phyloP scores from a whole-genome alignment of 2,329 filamentous ascomycete species.

The Cryphonectria carpinicola region DNA sequence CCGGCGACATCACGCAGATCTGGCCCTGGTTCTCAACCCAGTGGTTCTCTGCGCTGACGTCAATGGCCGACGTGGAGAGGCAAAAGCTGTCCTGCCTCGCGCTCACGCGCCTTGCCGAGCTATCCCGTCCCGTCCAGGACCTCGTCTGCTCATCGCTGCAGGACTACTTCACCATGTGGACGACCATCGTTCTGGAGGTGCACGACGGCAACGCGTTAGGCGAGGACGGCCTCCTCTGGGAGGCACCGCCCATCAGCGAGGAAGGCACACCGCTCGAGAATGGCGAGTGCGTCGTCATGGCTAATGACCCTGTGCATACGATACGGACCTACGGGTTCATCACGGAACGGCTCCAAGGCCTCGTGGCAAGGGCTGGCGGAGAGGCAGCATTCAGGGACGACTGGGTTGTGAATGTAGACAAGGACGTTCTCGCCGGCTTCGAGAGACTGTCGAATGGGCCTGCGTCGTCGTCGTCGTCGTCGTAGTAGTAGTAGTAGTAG shows the following conservation, averaged over 20 bases:
- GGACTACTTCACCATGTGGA: conserved; percentile 77
- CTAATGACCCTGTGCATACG: conserved; percentile 69
- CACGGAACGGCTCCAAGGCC: conserved; percentile 60
- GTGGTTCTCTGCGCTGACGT: conserved; percentile 72
- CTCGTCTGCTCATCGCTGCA: conserved; percentile 67
- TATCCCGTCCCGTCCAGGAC: conserved; percentile 59
- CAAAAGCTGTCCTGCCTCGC: conserved; percentile 76
- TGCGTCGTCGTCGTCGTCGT: no score
- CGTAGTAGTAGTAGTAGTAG: not conserved
- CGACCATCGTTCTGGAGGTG: conserved; percentile 68
- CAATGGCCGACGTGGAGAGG: conserved; percentile 65
- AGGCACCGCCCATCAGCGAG: conserved; percentile 44
- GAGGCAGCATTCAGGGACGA: conserved; percentile 67
- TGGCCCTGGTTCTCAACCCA: conserved; percentile 64
- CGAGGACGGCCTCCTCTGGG: conserved; percentile 57
- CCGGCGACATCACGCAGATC: conserved; percentile 49
- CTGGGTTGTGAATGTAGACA: conserved; percentile 76
- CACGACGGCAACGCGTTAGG: conserved; percentile 61
- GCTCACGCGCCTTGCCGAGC: conserved; percentile 72
- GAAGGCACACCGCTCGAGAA: conserved; percentile 61
- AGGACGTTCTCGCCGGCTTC: conserved; percentile 71
- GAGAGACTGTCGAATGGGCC: conserved; percentile 39
- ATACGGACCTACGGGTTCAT: conserved; percentile 69
- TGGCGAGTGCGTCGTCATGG: conserved; percentile 55
- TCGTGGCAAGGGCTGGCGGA: conserved; percentile 66